These are phyloP conservation scores for Gossypium schwendimanii DNA, from an alignment of 441 rosid genomes.

Conservation along the genomic window DNA sequence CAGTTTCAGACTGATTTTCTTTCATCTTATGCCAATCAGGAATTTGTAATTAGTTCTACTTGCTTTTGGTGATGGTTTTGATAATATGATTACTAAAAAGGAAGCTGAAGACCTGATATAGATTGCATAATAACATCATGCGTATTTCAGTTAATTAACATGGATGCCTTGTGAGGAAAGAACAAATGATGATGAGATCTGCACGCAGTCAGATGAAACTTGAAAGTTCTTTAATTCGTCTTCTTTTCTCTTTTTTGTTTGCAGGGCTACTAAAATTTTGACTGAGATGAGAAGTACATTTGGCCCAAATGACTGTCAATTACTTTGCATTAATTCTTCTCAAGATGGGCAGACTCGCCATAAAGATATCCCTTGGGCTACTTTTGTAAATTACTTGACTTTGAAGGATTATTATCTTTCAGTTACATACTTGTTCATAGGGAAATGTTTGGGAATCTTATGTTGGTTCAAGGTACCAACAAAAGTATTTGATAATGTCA, in stretches of 20 bases:
- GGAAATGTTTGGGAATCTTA: conserved; percentile 7
- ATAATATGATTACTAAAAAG: conserved; percentile 6
- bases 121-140: not conserved
- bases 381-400: conserved; percentile 45
- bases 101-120: not conserved
- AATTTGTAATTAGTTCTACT: not conserved
- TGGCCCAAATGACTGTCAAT: conserved; percentile 66
- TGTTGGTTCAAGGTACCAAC: conserved; percentile 12
- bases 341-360: conserved; percentile 56
- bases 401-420: conserved; percentile 18
- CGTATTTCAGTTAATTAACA: not conserved
- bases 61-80: not conserved
- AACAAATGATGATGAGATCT: not conserved
- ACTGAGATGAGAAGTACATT: conserved; percentile 85
- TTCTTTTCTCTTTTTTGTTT: conserved; percentile 14
- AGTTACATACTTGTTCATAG: conserved; percentile 13
- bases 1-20: not conserved
- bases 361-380: conserved; percentile 65
- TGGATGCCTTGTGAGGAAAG: not conserved
- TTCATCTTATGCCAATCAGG: not conserved
- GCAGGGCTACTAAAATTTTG: conserved; percentile 73
- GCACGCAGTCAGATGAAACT: conserved; percentile 3
- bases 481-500: conserved; percentile 4
- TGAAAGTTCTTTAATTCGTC: conserved; percentile 1
- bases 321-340: conserved; percentile 90